phyloP scores from a whole-genome alignment of 2,329 filamentous ascomycete genomes.

The Acrodontium crateriforme region DNA sequence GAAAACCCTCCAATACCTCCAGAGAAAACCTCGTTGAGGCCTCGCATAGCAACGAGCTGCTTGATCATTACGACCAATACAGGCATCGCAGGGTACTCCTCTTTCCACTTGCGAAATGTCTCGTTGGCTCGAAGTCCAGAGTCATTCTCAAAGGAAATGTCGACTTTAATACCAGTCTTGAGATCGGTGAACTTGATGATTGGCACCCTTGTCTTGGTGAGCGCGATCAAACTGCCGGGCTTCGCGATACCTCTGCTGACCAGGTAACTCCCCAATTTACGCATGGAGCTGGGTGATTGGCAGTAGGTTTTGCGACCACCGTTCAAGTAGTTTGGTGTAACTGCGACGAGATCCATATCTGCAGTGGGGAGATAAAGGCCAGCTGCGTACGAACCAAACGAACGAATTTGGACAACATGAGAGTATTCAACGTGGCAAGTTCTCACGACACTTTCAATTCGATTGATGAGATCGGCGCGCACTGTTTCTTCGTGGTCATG shows the following conservation, averaged over 20 bases:
- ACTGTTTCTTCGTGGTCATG: conserved; percentile 62
- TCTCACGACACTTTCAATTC: conserved; percentile 40
- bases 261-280: conserved; percentile 49
- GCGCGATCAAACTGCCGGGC: conserved; percentile 48
- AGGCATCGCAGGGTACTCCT: conserved; percentile 69
- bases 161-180: conserved; percentile 66
- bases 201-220: conserved; percentile 68
- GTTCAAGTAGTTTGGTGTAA: conserved; percentile 46
- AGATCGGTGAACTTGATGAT: conserved; percentile 82
- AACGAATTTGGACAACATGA: conserved; percentile 45
- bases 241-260: conserved; percentile 42
- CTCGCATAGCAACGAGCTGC: conserved; percentile 80
- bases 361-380: conserved; percentile 59
- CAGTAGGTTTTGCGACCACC: conserved; percentile 37
- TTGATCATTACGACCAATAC: conserved; percentile 79
- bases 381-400: conserved; percentile 94
- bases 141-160: conserved; percentile 88
- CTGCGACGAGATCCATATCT: conserved; percentile 86
- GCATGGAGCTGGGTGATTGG: conserved; percentile 42
- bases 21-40: conserved; percentile 78
- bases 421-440: conserved; percentile 16
- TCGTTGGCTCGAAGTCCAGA: conserved; percentile 67
- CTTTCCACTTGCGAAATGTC: conserved; percentile 71
- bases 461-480: conserved; percentile 56
- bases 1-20: conserved; percentile 91